These are phyloP conservation scores for Colletotrichum cordylinicola DNA, from an alignment of 2,329 filamentous ascomycete species.

Conservation along the genomic window DNA sequence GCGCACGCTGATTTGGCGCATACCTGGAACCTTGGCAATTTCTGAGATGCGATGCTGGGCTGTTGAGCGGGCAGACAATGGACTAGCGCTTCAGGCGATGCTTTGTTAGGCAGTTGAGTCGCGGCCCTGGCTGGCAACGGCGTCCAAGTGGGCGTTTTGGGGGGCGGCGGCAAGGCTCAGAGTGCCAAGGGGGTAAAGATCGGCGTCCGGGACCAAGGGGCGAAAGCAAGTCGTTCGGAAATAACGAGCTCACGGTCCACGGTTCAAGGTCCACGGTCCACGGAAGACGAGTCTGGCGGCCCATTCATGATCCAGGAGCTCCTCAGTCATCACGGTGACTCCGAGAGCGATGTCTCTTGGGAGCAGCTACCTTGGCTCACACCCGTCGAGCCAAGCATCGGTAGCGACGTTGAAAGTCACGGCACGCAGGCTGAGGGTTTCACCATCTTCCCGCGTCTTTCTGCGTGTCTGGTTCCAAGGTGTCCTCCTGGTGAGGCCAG, in stretches of 20 bases:
- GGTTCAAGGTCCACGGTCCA: background rate
- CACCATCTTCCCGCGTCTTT: background rate
- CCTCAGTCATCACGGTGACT: conserved; percentile 23
- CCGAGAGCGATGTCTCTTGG: conserved; percentile 3
- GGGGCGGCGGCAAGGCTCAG: background rate
- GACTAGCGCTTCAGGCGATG: conserved; percentile 8
- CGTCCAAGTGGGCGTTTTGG: background rate
- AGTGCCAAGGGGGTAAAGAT: conserved; percentile 19
- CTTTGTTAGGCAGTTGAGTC: conserved; percentile 7
- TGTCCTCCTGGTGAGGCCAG: background rate
- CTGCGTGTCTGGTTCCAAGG: background rate
- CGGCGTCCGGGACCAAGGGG: conserved; percentile 1
- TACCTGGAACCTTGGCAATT: background rate
- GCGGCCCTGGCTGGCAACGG: conserved; percentile 2
- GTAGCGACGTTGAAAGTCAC: background rate
- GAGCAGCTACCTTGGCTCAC: background rate
- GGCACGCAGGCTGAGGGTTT: background rate
- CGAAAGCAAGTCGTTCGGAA: conserved; percentile 2
- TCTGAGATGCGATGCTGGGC: background rate
- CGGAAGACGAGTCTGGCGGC: background rate
- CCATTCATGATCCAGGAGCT: conserved; percentile 7
- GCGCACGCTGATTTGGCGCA: background rate
- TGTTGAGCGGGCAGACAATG: background rate
- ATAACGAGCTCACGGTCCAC: conserved; percentile 1
- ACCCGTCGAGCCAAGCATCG: background rate